Evolutionary conservation across 2,329 filamentous ascomycete genomes (phyloP), one percentile per base, ranked within the genome.

Genomic region (Zarea fungicola): DNA sequence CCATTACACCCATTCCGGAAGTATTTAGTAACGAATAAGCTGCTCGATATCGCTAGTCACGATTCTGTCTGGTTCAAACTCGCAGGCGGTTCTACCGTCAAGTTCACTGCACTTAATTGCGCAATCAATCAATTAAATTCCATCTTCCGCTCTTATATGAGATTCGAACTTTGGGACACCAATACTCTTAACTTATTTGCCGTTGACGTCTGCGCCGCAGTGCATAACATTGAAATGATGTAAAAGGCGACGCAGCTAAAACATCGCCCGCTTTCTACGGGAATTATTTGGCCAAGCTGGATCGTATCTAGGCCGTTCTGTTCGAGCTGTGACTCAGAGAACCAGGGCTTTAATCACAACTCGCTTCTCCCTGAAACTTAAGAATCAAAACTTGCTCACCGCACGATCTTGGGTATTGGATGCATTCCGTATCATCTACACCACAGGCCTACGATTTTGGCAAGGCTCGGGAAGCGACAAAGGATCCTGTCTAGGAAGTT

Each of bases 141-240:
- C 39, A 21, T 55, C 36, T 13, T 21, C 29, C 53, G 35, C 13
- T 54, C 32, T 39, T 58, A 53, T 1, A 54, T 28, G 35, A 22
- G 10, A 14, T 14, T 7, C 25, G 22, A 9, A 18, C n/a, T 23
- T 35, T 19, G 37, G 18, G 21, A 3, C 11, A 26, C 9, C 4
- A 29, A 58, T 53, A 50, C 58, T 58, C 36, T 60, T 55, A 6
- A 58, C 56, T 45, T 57, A 55, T 26, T 56, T 51, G 10, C 55
- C 55, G 32, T 55, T 52, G 28, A 55, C 48, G 14, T 53, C 51
- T 4, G 57, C 57, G 3, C 53, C 57, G 56, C 56, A 58, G 36
- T 57, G 57, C 52, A 59, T 55, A 14, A 56, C 52, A 58, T 55
- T 2, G 49, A 26, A 21, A 59, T 25, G 11, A 26, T 26, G 7